These are phyloP conservation scores for Capsicum chinense DNA, from an alignment of 257 asterid species.

Conservation along the genomic window DNA sequence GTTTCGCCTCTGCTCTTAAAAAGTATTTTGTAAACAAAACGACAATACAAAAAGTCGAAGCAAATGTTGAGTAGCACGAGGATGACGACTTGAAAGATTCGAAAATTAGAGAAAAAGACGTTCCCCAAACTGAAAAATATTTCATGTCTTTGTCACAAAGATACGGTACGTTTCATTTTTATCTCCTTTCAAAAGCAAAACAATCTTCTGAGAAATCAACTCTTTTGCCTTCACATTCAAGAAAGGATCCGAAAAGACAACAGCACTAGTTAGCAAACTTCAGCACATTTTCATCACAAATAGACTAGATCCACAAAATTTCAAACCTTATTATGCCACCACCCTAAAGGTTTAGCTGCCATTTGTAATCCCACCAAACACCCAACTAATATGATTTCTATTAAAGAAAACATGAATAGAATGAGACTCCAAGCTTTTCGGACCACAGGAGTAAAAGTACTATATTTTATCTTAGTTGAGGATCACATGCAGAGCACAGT, in stretches of 20 bases:
- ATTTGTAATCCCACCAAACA: constrained; percentile 10
- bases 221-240: background rate
- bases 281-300: background rate
- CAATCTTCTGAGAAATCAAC: background rate
- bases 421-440: constrained; percentile 11
- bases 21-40: background rate
- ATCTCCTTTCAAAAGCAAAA: background rate
- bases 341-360: background rate
- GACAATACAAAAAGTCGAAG: background rate
- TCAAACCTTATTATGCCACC: background rate
- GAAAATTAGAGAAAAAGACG: background rate
- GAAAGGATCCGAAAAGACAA: background rate
- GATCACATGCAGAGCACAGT: constrained; percentile 18
- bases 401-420: background rate
- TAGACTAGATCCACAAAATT: background rate
- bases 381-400: background rate
- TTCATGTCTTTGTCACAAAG: constrained; percentile 1
- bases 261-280: background rate
- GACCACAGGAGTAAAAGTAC: constrained; percentile 15
- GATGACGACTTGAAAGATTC: background rate
- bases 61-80: background rate
- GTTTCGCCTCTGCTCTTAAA: background rate
- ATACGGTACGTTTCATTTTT: background rate
- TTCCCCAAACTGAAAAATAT: constrained; percentile 18
- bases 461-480: background rate